These are phyloP conservation scores for Rhodotorula mucilaginosa DNA, from an alignment of 1,284 basidiomycete genomes.

Conservation along the genomic window DNA sequence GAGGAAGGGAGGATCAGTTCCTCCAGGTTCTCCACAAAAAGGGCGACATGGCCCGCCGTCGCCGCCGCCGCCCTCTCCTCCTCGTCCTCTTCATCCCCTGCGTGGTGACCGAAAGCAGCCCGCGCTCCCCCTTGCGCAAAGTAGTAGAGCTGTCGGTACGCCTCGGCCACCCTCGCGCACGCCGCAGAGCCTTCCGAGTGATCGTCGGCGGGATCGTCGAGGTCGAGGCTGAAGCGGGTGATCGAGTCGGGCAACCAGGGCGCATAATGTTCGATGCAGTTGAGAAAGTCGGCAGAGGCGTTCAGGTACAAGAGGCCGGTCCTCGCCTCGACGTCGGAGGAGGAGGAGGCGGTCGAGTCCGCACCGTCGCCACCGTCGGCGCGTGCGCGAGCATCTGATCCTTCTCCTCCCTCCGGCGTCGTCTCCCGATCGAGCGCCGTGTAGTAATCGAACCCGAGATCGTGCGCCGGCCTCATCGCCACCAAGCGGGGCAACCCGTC, in stretches of 20 bases:
- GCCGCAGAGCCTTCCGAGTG: not conserved
- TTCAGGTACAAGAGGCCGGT: not conserved
- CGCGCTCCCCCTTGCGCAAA: too few species aligned
- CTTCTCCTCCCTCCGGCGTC: not conserved
- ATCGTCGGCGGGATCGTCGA: not conserved
- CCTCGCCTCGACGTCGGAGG: not conserved
- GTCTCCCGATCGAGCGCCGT: not conserved
- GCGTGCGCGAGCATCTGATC: not conserved
- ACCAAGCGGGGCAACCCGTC: not conserved
- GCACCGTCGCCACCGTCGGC: not conserved
- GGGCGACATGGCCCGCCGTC: too few species aligned
- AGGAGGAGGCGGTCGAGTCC: not conserved
- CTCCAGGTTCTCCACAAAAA: not conserved
- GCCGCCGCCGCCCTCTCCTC: too few species aligned
- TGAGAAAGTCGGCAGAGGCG: not conserved
- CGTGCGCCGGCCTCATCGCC: not conserved
- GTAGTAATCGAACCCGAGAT: not conserved
- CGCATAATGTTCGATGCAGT: not conserved
- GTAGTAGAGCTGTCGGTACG: too few species aligned
- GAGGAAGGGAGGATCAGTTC: not conserved
- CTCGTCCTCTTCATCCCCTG: too few species aligned
- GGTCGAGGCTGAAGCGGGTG: conserved; percentile 3
- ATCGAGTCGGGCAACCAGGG: not conserved
- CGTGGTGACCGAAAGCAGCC: too few species aligned
- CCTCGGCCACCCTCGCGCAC: too few species aligned